Conservation (phyloP, 108 stramenopile species). For the Craspedostauros australis region DNA sequence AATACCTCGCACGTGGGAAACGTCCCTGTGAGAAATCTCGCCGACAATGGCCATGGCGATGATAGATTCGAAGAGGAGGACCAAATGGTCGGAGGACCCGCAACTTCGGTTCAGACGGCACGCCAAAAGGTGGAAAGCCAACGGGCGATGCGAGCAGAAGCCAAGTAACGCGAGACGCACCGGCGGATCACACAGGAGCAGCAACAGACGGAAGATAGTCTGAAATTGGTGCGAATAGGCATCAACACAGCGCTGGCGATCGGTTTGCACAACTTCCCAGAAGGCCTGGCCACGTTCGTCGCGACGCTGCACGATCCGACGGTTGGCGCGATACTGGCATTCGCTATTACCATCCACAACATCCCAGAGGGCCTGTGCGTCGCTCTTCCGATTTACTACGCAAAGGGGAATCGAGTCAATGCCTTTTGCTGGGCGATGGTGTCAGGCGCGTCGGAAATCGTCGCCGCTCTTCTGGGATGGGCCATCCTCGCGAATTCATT, state of each 20-base stretch:
- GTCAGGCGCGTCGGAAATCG: conserved; percentile 62
- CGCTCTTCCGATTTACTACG: conserved; percentile 48
- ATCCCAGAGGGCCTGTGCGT: conserved; percentile 83
- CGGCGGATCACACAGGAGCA: background rate
- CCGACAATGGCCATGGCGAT: too few relatives aligned
- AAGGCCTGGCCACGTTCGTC: conserved; percentile 80
- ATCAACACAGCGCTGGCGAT: conserved; percentile 69
- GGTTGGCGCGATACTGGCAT: conserved; percentile 49
- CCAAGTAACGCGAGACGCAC: background rate
- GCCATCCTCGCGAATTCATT: conserved; percentile 48
- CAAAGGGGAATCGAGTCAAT: background rate
- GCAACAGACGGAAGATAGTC: conserved; percentile 11
- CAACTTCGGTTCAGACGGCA: background rate
- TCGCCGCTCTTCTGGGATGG: conserved; percentile 82
- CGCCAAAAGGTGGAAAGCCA: background rate
- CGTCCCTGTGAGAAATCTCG: too few relatives aligned
- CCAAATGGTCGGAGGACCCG: background rate
- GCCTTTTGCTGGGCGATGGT: conserved; percentile 49
- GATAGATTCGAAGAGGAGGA: background rate
- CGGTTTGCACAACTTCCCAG: conserved; percentile 83
- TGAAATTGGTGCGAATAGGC: conserved; percentile 38
- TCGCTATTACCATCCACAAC: conserved; percentile 71
- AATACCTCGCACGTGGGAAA: too few relatives aligned
- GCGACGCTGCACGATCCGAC: conserved; percentile 48
- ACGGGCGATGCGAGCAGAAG: too few relatives aligned